These are phyloP conservation scores for Globisporangium emineosum DNA, from an alignment of 352 stramenopile genomes.

Conservation along the genomic window DNA sequence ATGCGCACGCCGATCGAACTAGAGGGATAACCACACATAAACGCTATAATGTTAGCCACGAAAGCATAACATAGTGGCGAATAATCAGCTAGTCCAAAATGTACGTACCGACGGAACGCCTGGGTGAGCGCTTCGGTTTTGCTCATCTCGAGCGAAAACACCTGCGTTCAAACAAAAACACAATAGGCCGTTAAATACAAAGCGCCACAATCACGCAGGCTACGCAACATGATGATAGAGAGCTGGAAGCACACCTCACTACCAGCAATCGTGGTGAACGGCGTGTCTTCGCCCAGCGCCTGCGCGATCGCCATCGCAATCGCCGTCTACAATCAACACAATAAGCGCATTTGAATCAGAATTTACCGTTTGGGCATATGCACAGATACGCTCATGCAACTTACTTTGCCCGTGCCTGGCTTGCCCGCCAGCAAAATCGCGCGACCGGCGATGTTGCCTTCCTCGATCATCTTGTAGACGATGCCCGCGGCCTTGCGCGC, in stretches of 20 bases:
- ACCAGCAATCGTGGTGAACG: constrained; percentile 98
- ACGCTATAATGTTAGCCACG: not conserved
- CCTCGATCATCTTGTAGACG: constrained; percentile 98
- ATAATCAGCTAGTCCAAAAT: not conserved
- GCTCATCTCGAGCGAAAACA: constrained; percentile 99
- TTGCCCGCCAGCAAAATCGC: constrained; percentile 96
- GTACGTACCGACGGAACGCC: constrained; percentile 83
- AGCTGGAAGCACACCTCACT: constrained; percentile 63
- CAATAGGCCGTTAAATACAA: too few species aligned
- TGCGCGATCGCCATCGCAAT: constrained; percentile 98
- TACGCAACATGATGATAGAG: not conserved
- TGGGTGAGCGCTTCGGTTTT: constrained; percentile 99
- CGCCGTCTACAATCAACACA: constrained; percentile 73
- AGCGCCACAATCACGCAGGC: not conserved
- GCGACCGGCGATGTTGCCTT: constrained; percentile 97
- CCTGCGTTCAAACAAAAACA: constrained; percentile 23
- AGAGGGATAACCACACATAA: not conserved
- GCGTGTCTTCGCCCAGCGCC: constrained; percentile 96
- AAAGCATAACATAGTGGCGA: not conserved
- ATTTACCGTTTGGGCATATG: too few species aligned
- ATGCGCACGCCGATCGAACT: constrained; percentile 96
- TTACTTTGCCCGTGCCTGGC: constrained; percentile 92
- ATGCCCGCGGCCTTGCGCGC: constrained; percentile 94
- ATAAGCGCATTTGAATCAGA: constrained; percentile 1
- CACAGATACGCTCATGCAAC: not conserved